Conservation (phyloP, 768 basidiomycete genomes). For the Butyriboletus loyo region DNA sequence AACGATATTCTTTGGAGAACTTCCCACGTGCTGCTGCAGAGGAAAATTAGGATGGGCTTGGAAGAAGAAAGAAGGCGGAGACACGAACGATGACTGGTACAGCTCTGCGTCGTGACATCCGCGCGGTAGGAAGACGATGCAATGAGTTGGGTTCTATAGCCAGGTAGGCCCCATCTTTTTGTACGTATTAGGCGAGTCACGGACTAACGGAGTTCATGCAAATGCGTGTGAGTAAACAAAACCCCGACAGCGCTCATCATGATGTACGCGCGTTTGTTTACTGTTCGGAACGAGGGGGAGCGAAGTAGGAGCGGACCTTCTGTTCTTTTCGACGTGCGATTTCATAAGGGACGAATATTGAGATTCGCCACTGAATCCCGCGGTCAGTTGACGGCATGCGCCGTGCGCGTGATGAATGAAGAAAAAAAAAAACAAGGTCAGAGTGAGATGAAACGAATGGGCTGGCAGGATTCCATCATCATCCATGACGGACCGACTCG, state of each 20-base stretch:
- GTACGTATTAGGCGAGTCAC: slow-evolving; percentile 14
- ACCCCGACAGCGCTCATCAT: slow-evolving; percentile 20
- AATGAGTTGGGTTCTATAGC: slow-evolving; percentile 3
- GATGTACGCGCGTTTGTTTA: neutral
- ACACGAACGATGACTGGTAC: slow-evolving; percentile 11
- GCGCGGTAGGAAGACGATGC: slow-evolving; percentile 13
- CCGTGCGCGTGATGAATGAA: slow-evolving; percentile 1
- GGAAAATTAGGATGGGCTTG: slow-evolving; percentile 3
- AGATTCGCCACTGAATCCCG: neutral
- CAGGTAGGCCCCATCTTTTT: slow-evolving; percentile 17
- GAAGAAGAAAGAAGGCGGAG: slow-evolving; percentile 1
- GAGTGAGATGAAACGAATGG: slow-evolving; percentile 21
- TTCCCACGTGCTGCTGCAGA: slow-evolving; percentile 8
- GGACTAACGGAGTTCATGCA: slow-evolving; percentile 1
- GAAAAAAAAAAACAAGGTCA: neutral
- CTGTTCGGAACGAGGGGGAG: slow-evolving; percentile 8
- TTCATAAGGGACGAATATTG: slow-evolving; percentile 3
- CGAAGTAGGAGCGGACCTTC: neutral
- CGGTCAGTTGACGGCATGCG: slow-evolving; percentile 18
- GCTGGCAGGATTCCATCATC: neutral
- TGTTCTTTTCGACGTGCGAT: neutral
- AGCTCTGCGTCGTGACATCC: slow-evolving; percentile 24
- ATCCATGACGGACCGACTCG: slow-evolving; percentile 9
- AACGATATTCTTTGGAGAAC: slow-evolving; percentile 23
- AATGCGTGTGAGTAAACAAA: slow-evolving; percentile 12